Percentiles rank a stretch among this genome's conserved stretches.
Evolutionary conservation across 306 rosid species (phyloP).

Genomic region (Spatholobus suberectus): DNA sequence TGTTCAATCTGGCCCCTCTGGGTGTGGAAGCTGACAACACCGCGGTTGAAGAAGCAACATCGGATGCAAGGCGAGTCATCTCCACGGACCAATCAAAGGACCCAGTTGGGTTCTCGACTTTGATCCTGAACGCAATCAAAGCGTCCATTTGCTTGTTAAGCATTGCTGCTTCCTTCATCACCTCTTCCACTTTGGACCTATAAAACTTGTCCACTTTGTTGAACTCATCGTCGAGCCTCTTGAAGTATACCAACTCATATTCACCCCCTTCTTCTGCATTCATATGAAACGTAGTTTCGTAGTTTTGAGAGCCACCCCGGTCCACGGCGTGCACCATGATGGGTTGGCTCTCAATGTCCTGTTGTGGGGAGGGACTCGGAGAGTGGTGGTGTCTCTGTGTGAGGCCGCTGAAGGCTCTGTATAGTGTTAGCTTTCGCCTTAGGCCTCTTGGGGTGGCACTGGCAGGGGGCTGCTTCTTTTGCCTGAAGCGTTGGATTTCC

Average conservation of each 20-base stretch:
- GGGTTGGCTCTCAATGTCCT: slow-evolving; percentile 66
- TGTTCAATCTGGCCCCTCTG: slow-evolving; percentile 36
- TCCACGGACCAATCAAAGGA: slow-evolving; percentile 46
- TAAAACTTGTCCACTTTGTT: slow-evolving; percentile 69
- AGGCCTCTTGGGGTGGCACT: slow-evolving; percentile 28
- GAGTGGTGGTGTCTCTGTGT: too few relatives aligned
- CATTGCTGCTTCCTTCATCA: slow-evolving; percentile 60
- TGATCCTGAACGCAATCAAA: slow-evolving; percentile 67
- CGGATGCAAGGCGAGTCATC: slow-evolving; percentile 66
- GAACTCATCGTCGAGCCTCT: slow-evolving; percentile 63
- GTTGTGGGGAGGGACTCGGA: too few relatives aligned
- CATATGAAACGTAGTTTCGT: slow-evolving; percentile 59
- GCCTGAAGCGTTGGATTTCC: slow-evolving; percentile 39
- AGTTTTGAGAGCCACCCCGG: slow-evolving; percentile 21
- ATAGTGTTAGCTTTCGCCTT: slow-evolving; percentile 57
- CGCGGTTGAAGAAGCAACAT: slow-evolving; percentile 56
- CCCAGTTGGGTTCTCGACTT: slow-evolving; percentile 62
- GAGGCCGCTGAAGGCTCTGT: slow-evolving; percentile 83
- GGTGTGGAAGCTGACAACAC: slow-evolving; percentile 62
- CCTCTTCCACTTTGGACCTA: slow-evolving; percentile 56
- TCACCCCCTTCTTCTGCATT: slow-evolving; percentile 66
- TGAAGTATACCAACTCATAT: slow-evolving; percentile 61
- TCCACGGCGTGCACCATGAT: slow-evolving; percentile 41
- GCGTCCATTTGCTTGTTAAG: slow-evolving; percentile 77
- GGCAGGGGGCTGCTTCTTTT: slow-evolving; percentile 25